These are phyloP conservation scores for Trichoderma hamatum DNA, from an alignment of 2,329 filamentous ascomycete species.

Conservation along the genomic window DNA sequence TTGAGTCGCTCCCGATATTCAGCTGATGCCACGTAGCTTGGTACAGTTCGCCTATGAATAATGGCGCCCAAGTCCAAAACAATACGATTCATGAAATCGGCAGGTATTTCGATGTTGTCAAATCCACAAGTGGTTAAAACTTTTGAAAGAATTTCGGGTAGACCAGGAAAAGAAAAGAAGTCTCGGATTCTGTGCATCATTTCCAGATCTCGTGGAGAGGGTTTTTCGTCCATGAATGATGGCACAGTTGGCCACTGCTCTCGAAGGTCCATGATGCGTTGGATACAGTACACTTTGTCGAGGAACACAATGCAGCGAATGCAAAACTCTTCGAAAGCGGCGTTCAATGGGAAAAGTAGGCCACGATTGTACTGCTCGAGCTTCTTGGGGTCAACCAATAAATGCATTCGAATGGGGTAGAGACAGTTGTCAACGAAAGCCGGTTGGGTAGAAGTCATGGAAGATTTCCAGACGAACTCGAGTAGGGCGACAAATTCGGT, in stretches of 20 bases:
- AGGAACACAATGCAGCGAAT: conserved; percentile 20
- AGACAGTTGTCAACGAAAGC: neutral
- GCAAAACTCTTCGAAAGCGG: neutral
- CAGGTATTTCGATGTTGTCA: conserved; percentile 29
- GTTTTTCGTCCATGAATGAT: conserved; percentile 32
- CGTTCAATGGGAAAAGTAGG: neutral
- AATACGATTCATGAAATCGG: conserved; percentile 35
- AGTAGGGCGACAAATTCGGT: neutral
- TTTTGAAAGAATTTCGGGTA: neutral
- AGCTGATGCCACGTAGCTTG: conserved; percentile 37
- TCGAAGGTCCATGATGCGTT: conserved; percentile 35
- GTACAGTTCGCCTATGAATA: conserved; percentile 33
- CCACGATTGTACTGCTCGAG: neutral
- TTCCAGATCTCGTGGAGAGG: conserved; percentile 24
- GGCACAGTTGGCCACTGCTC: conserved; percentile 34
- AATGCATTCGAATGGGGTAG: neutral
- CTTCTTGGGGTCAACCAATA: neutral
- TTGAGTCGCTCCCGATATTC: conserved; percentile 34
- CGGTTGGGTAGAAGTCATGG: neutral
- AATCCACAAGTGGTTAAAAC: conserved; percentile 31
- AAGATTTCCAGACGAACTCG: neutral
- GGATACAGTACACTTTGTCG: conserved; percentile 36
- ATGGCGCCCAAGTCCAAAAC: conserved; percentile 39
- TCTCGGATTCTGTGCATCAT: neutral
- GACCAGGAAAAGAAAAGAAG: neutral